Evolutionary conservation across 768 basidiomycete genomes (phyloP), one percentile per base, ranked within the genome.

Genomic region (Scleroderma citrinum): DNA sequence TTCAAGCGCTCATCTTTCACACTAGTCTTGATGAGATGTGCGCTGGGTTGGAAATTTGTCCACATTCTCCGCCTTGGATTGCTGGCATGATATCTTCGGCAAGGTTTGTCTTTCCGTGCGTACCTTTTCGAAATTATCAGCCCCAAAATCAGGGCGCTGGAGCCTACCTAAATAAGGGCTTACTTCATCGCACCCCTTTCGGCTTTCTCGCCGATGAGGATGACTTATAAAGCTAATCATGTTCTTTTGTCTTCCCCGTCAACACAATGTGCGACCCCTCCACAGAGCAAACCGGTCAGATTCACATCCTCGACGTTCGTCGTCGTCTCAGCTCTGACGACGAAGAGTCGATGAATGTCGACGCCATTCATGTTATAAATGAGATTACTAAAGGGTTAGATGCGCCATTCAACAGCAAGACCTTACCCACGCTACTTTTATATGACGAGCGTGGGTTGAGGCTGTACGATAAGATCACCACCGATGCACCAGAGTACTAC

Each of bases 361-460:
- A 64, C 51, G 65, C 61, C 17, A 47, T 57, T 35, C 73, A 75
- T 59, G 64, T 81, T 42, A 58, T 68, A 17, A 60, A 71, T 38
- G 64, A 80, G 39, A 73, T 90, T 42, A 46, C 77, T 36, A 65
- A 66, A 21, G 85, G 87, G 16, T 76, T 91, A 7, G 66, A 65
- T 45, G 76, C 71, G 20, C 77, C 82, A 2, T 51, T 57, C 1
- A 78, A 80, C 42, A 64, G 77, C 54, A 85, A 83, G 64, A 70
- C 74, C 23, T 66, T 96, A 19, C 92, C 93, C 7, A 93, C 91
- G 0, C 69, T 90, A 64, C 75, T 93, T 11, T 74, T 96, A 10
- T 97, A 98, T 69, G 82, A 92, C 55, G 87, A 94, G 59, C 75
- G 71, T 19, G 96, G 96, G 0, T 73, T 99, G 47, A 76, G 81